These are phyloP conservation scores for Stropharia rugosoannulata DNA, from an alignment of 768 basidiomycete genomes.

Conservation along the genomic window DNA sequence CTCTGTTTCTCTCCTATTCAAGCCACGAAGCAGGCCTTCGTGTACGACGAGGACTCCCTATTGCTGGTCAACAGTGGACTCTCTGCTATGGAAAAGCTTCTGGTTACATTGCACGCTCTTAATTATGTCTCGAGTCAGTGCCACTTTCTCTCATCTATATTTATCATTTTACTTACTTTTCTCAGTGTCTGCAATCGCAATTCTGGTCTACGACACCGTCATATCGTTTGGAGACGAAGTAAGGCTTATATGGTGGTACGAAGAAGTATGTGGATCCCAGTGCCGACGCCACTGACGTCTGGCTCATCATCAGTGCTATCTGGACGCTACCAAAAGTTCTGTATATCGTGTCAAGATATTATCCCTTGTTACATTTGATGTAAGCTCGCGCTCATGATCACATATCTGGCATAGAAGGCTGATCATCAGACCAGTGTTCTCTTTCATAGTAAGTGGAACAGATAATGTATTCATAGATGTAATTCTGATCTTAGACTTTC, in stretches of 20 bases:
- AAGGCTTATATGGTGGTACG: neutral
- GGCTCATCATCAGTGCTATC: neutral
- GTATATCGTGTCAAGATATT: neutral
- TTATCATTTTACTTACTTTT: neutral
- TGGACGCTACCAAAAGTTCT: neutral
- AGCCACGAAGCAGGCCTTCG: too few relatives aligned
- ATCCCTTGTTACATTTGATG: neutral
- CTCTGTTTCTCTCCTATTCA: too few relatives aligned
- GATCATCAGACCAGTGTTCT: neutral
- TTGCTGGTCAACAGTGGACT: neutral
- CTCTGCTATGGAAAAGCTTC: neutral
- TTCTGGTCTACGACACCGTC: neutral
- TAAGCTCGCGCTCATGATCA: neutral
- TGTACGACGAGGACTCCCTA: too few relatives aligned
- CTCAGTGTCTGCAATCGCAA: neutral
- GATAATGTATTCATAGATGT: neutral
- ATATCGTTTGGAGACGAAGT: neutral
- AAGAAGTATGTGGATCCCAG: neutral
- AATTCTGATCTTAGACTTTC: too few relatives aligned
- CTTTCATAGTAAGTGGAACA: neutral
- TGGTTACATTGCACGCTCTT: neutral
- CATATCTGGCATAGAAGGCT: neutral
- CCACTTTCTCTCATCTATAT: neutral
- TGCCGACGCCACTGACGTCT: neutral
- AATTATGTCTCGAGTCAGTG: neutral